phyloP scores from a whole-genome alignment of 257 asterid genomes.

The Haberlea rhodopensis region DNA sequence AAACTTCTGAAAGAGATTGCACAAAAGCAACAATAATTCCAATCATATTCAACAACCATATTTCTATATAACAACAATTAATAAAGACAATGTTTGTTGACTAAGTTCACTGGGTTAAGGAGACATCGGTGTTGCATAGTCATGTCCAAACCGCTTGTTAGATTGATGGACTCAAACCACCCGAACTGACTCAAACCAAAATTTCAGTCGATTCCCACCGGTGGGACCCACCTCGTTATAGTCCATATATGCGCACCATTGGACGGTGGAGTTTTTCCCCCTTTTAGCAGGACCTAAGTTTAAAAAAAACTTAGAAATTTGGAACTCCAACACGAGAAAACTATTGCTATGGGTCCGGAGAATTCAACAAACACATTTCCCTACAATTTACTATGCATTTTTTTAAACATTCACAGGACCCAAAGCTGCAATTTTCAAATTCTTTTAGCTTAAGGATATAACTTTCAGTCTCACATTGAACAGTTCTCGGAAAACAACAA shows the following conservation, averaged over 20 bases:
- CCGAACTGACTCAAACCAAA: too few species aligned
- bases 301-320: constrained; percentile 25
- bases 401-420: not conserved
- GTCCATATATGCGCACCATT: too few species aligned
- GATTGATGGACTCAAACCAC: too few species aligned
- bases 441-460: constrained; percentile 10
- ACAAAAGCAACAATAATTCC: not conserved
- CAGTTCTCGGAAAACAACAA: not conserved
- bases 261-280: constrained; percentile 22
- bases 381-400: not conserved
- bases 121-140: constrained; percentile 16
- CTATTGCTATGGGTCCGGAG: constrained; percentile 21
- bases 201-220: too few species aligned
- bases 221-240: too few species aligned
- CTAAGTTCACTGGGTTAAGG: constrained; percentile 20
- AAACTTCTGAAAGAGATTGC: constrained; percentile 7
- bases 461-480: too few species aligned
- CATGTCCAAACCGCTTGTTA: constrained; percentile 16
- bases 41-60: not conserved
- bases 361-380: constrained; percentile 15
- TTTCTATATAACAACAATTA: not conserved
- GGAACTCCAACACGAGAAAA: constrained; percentile 24
- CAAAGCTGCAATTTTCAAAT: not conserved
- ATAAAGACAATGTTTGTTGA: constrained; percentile 2
- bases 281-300: constrained; percentile 1